Percentiles rank a stretch among this genome's conserved stretches.
Conservation (phyloP, 1,284 basidiomycete genomes). For the Coniophora puteana region DNA sequence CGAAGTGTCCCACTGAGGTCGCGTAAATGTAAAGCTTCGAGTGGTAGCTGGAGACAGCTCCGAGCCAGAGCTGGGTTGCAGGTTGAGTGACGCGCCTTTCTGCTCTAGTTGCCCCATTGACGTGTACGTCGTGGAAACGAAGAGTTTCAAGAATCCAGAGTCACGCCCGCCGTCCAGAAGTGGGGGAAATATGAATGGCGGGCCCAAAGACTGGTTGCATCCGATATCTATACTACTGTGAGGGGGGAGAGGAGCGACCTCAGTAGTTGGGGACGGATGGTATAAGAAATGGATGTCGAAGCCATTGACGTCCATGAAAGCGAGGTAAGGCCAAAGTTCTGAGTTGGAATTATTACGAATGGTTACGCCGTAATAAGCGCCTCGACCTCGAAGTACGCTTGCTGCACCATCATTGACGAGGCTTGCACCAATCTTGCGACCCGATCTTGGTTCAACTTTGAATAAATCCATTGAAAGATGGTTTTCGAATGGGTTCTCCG, state of each 20-base stretch:
- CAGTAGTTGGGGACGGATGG: conserved; percentile 29
- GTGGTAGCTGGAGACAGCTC: neutral
- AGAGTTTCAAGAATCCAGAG: conserved; percentile 42
- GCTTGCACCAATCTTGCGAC: conserved; percentile 31
- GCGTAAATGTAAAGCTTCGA: conserved; percentile 4
- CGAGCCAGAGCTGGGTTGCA: conserved; percentile 13
- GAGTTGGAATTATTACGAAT: conserved; percentile 36
- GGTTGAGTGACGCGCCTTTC: conserved; percentile 16
- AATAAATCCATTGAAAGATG: conserved; percentile 36
- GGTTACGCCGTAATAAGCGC: conserved; percentile 34
- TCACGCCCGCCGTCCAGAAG: conserved; percentile 26
- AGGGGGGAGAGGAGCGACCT: conserved; percentile 31
- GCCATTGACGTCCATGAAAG: conserved; percentile 43
- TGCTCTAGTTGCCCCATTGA: conserved; percentile 41
- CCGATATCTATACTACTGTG: conserved; percentile 33
- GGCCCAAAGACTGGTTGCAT: conserved; percentile 25
- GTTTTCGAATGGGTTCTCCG: conserved; percentile 31
- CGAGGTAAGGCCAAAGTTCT: conserved; percentile 45
- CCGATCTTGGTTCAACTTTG: conserved; percentile 30
- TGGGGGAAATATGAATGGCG: conserved; percentile 30
- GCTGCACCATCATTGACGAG: conserved; percentile 35
- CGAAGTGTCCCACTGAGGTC: conserved; percentile 25
- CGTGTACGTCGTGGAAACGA: conserved; percentile 40
- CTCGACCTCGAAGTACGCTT: conserved; percentile 30
- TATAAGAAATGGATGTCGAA: conserved; percentile 40